These are phyloP conservation scores for Claviceps humidiphila DNA, from an alignment of 2,329 filamentous ascomycete species.

Conservation along the genomic window DNA sequence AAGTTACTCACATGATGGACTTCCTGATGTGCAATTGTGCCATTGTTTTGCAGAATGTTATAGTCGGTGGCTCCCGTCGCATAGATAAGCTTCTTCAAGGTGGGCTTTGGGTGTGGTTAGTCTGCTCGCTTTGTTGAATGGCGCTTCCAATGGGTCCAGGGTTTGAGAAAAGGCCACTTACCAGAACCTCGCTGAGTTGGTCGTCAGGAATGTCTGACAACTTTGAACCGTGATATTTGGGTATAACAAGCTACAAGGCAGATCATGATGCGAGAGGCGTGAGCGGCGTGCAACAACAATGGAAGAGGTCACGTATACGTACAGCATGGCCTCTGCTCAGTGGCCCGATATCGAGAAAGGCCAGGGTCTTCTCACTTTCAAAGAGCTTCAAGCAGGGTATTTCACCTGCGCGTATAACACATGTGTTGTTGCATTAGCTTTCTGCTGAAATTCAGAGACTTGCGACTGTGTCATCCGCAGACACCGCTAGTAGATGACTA, in stretches of 20 bases:
- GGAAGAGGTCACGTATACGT: slow-evolving; percentile 18
- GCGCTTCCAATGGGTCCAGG: not conserved
- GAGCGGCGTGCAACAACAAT: not conserved
- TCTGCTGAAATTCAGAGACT: not conserved
- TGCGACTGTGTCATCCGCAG: not conserved
- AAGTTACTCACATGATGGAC: slow-evolving; percentile 65
- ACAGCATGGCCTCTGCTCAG: slow-evolving; percentile 82
- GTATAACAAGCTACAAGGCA: slow-evolving; percentile 67
- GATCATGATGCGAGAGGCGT: not conserved
- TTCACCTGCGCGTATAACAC: slow-evolving; percentile 47
- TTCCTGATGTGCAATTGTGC: slow-evolving; percentile 75
- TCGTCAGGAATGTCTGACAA: slow-evolving; percentile 89
- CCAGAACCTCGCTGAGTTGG: slow-evolving; percentile 66
- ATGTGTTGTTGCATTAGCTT: not conserved
- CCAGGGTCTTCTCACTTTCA: slow-evolving; percentile 84
- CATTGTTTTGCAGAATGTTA: slow-evolving; percentile 96
- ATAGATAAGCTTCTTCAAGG: slow-evolving; percentile 68
- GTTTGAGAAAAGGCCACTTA: slow-evolving; percentile 23
- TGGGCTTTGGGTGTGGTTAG: slow-evolving; percentile 15
- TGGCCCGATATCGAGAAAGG: slow-evolving; percentile 93
- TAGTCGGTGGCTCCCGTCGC: slow-evolving; percentile 69
- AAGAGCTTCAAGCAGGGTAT: slow-evolving; percentile 95
- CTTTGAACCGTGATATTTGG: slow-evolving; percentile 87
- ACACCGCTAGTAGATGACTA: slow-evolving; percentile 7
- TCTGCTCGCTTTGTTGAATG: not conserved